A percentile compares a stretch with the other conserved stretches of the same genome.
Evolutionary conservation across 768 basidiomycete species (phyloP).

Genomic region (Coprinopsis marcescibilis): DNA sequence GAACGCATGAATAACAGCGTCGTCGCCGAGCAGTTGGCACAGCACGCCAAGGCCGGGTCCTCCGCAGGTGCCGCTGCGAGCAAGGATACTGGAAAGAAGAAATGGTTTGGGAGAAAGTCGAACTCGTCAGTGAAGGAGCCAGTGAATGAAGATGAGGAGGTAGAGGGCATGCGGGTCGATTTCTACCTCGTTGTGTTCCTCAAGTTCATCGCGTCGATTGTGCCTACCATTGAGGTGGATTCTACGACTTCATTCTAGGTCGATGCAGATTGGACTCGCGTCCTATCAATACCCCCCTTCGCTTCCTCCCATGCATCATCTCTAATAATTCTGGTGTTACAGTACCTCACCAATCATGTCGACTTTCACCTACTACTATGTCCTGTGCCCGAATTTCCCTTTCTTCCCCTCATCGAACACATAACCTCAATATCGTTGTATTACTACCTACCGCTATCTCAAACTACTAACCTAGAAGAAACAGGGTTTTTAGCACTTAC

Average conservation of each 20-base stretch:
- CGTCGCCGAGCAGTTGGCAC: slow-evolving; percentile 71
- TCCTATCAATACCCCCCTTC: neutral
- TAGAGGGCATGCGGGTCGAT: slow-evolving; percentile 93
- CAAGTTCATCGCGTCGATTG: slow-evolving; percentile 98
- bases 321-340: neutral
- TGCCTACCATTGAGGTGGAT: slow-evolving; percentile 98
- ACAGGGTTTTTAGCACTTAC: too few species aligned
- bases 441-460: too few species aligned
- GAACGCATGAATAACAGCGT: slow-evolving; percentile 95
- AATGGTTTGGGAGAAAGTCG: slow-evolving; percentile 80
- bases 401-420: too few species aligned
- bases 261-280: neutral
- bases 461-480: too few species aligned
- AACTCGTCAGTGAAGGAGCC: slow-evolving; percentile 40
- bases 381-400: too few species aligned
- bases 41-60: slow-evolving; percentile 41
- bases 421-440: too few species aligned
- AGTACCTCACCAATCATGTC: too few species aligned
- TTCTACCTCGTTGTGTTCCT: slow-evolving; percentile 98
- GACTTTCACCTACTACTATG: too few species aligned
- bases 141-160: slow-evolving; percentile 56
- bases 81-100: slow-evolving; percentile 64
- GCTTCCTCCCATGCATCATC: slow-evolving; percentile 1
- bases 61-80: slow-evolving; percentile 23
- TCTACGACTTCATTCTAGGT: slow-evolving; percentile 72